These are phyloP conservation scores for Neoscytalidium dimidiatum DNA, from an alignment of 2,329 filamentous ascomycete genomes.

Conservation along the genomic window DNA sequence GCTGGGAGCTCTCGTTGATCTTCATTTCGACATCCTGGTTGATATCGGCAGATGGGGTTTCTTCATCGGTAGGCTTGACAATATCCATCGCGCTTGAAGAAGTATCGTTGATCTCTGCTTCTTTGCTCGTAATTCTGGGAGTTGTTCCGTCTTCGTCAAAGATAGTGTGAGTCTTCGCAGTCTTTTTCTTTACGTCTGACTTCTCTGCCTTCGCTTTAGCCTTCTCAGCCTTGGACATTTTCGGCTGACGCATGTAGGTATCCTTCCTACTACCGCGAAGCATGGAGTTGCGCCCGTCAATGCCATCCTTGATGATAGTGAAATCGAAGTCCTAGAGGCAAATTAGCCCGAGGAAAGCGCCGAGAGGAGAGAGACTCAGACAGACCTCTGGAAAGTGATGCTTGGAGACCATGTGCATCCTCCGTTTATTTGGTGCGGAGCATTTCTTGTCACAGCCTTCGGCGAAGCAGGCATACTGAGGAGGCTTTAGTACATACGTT, in stretches of 20 bases:
- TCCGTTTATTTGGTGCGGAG: slow-evolving; percentile 77
- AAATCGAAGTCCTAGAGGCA: slow-evolving; percentile 33
- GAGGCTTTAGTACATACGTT: background rate
- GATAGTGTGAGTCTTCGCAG: background rate
- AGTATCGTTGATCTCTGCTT: background rate
- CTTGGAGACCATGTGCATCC: slow-evolving; percentile 90
- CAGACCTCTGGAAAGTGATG: slow-evolving; percentile 76
- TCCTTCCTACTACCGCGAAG: slow-evolving; percentile 45
- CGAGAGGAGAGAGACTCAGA: background rate
- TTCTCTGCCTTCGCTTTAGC: background rate
- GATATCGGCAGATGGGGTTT: background rate
- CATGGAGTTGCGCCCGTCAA: slow-evolving; percentile 81
- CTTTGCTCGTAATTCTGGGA: background rate
- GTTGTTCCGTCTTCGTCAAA: background rate
- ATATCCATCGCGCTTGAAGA: background rate
- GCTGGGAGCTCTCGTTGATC: background rate
- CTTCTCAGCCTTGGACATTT: background rate
- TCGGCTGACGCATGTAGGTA: background rate
- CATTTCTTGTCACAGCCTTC: slow-evolving; percentile 86
- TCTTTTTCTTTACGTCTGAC: background rate
- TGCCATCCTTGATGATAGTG: slow-evolving; percentile 79
- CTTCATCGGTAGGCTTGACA: background rate
- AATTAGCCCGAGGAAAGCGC: background rate
- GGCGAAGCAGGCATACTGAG: slow-evolving; percentile 83
- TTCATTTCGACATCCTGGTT: background rate